Evolutionary conservation across 1,139 yeast species (phyloP).

Genomic region (Hemisphaericaspora xylofermentans): DNA sequence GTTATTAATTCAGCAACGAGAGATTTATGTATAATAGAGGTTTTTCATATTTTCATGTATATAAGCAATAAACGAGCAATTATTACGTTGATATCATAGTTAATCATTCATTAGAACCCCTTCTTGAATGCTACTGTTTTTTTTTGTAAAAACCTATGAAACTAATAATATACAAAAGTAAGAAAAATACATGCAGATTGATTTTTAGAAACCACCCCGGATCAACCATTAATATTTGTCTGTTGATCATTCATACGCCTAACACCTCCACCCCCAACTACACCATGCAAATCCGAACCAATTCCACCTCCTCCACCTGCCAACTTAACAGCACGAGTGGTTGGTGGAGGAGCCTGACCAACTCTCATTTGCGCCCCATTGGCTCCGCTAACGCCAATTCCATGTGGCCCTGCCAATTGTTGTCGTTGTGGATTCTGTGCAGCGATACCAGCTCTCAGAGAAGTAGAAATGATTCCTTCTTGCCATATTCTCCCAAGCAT

Average conservation of each 20-base stretch:
- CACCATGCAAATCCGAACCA: slow-evolving; percentile 10
- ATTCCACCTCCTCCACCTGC: slow-evolving; percentile 22
- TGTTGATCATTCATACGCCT: not conserved
- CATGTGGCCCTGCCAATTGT: slow-evolving; percentile 7
- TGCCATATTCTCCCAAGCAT: slow-evolving; percentile 41
- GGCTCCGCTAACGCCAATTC: not conserved
- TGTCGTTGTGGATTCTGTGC: slow-evolving; percentile 4
- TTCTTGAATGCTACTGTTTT: not conserved
- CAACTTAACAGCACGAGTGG: slow-evolving; percentile 40
- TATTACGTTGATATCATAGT: not conserved
- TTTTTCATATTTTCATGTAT: not conserved
- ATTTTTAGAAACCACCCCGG: not conserved
- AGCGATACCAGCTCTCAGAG: slow-evolving; percentile 5
- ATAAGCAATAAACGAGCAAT: not conserved
- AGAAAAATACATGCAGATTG: not conserved
- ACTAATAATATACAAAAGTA: not conserved
- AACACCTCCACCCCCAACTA: not conserved
- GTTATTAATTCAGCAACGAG: no score
- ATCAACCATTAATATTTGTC: not conserved
- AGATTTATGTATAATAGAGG: not conserved
- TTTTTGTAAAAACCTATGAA: not conserved
- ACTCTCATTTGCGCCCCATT: not conserved
- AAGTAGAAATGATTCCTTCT: slow-evolving; percentile 34
- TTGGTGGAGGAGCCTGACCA: slow-evolving; percentile 30
- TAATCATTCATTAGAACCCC: slow-evolving; percentile 7